Evolutionary conservation across 805 yeast species (phyloP).

Genomic region (Zygoascus biomembranicola): DNA sequence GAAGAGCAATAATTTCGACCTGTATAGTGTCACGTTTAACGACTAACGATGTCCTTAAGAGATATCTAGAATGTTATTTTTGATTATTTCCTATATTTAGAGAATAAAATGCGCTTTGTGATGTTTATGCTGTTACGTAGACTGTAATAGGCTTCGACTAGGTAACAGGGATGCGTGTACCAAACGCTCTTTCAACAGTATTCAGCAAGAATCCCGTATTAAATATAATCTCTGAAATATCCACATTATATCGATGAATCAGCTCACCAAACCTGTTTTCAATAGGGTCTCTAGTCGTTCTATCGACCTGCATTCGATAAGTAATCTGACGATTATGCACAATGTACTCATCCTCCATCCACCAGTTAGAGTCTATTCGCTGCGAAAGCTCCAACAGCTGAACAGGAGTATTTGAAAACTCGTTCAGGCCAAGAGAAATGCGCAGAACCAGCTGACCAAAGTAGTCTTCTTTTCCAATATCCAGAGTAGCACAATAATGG

Average conservation of each 20-base stretch:
- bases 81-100: no score
- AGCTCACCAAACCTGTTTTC: slow-evolving; percentile 7
- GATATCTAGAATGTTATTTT: no score
- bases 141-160: no score
- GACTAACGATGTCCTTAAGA: not conserved
- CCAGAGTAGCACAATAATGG: slow-evolving; percentile 3
- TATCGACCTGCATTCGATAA: slow-evolving; percentile 7
- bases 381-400: slow-evolving; percentile 5
- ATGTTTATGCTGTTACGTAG: no score
- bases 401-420: slow-evolving; percentile 2
- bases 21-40: not conserved
- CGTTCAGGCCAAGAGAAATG: slow-evolving; percentile 1
- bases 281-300: slow-evolving; percentile 5
- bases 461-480: slow-evolving; percentile 11
- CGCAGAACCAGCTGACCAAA: slow-evolving; percentile 10
- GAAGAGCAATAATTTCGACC: not conserved
- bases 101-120: no score
- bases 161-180: not conserved
- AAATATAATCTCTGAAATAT: slow-evolving; percentile 8
- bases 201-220: slow-evolving; percentile 11
- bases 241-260: slow-evolving; percentile 6
- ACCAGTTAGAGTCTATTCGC: slow-evolving; percentile 13
- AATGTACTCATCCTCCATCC: slow-evolving; percentile 9
- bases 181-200: slow-evolving; percentile 4
- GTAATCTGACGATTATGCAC: slow-evolving; percentile 11